Percentiles rank a stretch among this genome's conserved stretches.
Conservation (phyloP, 139 green algal species). For the Coccomyxa sp. region DNA sequence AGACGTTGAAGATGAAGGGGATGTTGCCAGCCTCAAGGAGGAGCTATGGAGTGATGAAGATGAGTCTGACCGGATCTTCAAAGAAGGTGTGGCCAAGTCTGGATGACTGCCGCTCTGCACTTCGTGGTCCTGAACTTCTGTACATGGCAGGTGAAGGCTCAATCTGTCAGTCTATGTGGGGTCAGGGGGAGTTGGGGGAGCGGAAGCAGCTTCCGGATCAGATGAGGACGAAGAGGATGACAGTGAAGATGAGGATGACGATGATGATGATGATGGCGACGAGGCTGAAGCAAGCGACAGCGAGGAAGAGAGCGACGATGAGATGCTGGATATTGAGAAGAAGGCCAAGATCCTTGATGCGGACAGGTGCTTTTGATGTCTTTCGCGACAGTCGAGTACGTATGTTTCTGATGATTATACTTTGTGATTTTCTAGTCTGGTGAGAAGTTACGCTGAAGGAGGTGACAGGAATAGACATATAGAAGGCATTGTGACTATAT, state of each 20-base stretch:
- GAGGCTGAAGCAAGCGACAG: constrained; percentile 5
- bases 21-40: neutral
- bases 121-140: neutral
- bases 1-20: neutral
- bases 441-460: neutral
- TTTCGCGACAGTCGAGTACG: neutral
- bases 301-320: constrained; percentile 36
- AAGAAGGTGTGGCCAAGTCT: constrained; percentile 9
- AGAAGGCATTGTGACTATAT: neutral
- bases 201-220: neutral
- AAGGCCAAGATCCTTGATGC: constrained; percentile 43
- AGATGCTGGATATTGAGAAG: constrained; percentile 55
- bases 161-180: neutral
- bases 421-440: neutral
- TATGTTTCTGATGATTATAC: neutral
- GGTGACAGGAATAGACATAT: neutral
- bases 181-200: neutral
- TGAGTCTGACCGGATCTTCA: constrained; percentile 26
- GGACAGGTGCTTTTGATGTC: constrained; percentile 24
- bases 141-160: neutral
- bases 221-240: constrained; percentile 28
- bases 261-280: neutral
- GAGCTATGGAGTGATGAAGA: constrained; percentile 24
- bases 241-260: neutral
- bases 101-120: neutral